A percentile compares a stretch with the other conserved stretches of the same genome.
phyloP scores from a whole-genome alignment of 2,329 filamentous ascomycete genomes.

The Penicillium janthinellum region DNA sequence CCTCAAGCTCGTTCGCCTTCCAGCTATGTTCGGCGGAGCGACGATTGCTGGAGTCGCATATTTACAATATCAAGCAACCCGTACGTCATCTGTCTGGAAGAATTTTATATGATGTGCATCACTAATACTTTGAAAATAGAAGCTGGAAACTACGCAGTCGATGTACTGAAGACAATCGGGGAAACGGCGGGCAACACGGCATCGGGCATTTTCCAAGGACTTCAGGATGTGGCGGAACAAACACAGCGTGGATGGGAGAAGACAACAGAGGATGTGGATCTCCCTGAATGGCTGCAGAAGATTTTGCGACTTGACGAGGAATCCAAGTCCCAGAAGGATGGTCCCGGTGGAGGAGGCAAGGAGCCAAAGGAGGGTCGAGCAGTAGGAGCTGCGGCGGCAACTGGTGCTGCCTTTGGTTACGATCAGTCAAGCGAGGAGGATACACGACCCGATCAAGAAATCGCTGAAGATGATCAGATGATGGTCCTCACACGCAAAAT shows the following conservation, averaged over 20 bases:
- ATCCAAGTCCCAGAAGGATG: constrained; percentile 54
- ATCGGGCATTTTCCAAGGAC: constrained; percentile 68
- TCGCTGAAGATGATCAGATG: constrained; percentile 93
- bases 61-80: constrained; percentile 91
- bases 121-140: constrained; percentile 48
- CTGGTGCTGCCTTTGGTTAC: constrained; percentile 77
- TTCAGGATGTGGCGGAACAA: constrained; percentile 75
- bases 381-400: constrained; percentile 67
- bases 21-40: constrained; percentile 87
- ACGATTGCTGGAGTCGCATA: constrained; percentile 87
- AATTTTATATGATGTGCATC: background rate
- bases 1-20: constrained; percentile 83
- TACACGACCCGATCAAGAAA: constrained; percentile 60
- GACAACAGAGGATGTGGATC: constrained; percentile 74
- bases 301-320: constrained; percentile 66
- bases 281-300: constrained; percentile 78
- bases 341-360: constrained; percentile 48
- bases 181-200: constrained; percentile 72
- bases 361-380: constrained; percentile 58
- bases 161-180: constrained; percentile 72
- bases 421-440: constrained; percentile 68
- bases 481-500: constrained; percentile 99
- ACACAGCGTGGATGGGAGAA: constrained; percentile 79
- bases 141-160: constrained; percentile 75
- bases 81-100: constrained; percentile 55